Conservation (phyloP, 2,329 filamentous ascomycete species). For the Penicillium polonicum region DNA sequence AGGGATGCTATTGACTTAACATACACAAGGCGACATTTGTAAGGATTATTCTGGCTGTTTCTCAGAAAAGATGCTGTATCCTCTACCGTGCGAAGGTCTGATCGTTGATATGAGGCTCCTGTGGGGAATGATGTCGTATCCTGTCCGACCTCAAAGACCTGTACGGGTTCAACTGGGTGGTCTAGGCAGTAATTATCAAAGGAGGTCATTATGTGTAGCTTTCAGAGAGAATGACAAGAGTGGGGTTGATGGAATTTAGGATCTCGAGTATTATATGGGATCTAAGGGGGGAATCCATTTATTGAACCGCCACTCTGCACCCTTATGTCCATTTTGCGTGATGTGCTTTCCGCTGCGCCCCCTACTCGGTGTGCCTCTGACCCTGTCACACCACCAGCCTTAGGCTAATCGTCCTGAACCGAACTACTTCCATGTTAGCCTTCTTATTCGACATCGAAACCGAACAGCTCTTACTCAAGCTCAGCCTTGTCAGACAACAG, state of each 20-base stretch:
- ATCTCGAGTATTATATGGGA: neutral
- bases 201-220: neutral
- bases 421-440: neutral
- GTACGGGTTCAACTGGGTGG: neutral
- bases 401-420: neutral
- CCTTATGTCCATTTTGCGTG: neutral
- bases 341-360: neutral
- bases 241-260: neutral
- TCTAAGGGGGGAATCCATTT: neutral
- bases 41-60: neutral
- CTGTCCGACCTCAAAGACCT: neutral
- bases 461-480: neutral
- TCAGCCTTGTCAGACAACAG: neutral
- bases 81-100: neutral
- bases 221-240: neutral
- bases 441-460: neutral
- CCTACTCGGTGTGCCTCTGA: neutral
- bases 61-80: neutral
- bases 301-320: neutral
- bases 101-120: neutral
- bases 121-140: neutral
- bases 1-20: neutral
- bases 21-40: neutral
- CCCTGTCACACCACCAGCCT: neutral
- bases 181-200: neutral